phyloP scores from a whole-genome alignment of 1,139 yeast genomes.

The Protomyces inundatus region DNA sequence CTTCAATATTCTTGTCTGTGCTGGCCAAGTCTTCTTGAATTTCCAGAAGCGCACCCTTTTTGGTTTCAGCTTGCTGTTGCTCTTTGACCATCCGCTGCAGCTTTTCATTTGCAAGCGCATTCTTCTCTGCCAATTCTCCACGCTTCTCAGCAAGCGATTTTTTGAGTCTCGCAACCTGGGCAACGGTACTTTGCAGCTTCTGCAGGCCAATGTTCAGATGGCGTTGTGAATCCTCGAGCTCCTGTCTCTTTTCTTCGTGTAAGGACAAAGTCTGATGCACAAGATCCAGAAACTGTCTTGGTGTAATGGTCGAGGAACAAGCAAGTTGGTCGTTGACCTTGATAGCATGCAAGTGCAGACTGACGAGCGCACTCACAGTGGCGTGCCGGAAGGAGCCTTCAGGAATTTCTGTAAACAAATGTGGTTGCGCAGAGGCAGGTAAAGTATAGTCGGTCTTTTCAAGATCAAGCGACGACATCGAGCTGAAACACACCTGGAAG shows the following conservation, averaged over 20 bases:
- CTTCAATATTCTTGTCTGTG: constrained; percentile 59
- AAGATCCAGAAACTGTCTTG: constrained; percentile 55
- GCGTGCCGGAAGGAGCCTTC: constrained; percentile 45
- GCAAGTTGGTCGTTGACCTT: constrained; percentile 30
- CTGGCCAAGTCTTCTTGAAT: constrained; percentile 64
- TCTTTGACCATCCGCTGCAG: constrained; percentile 73
- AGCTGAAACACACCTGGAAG: constrained; percentile 47
- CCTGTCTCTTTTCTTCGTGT: constrained; percentile 46
- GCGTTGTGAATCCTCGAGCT: constrained; percentile 61
- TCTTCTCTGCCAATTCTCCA: constrained; percentile 50
- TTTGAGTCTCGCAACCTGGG: constrained; percentile 62
- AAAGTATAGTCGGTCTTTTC: constrained; percentile 45
- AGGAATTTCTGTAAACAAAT: background rate
- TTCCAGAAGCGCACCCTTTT: constrained; percentile 75
- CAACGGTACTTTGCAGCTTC: constrained; percentile 68
- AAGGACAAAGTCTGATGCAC: constrained; percentile 47
- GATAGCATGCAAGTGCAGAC: constrained; percentile 43
- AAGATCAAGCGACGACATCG: constrained; percentile 49
- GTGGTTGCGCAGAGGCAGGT: constrained; percentile 15
- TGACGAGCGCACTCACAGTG: constrained; percentile 48
- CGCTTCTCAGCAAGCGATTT: constrained; percentile 53
- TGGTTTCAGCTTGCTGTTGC: constrained; percentile 89
- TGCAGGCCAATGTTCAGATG: constrained; percentile 72
- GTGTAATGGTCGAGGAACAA: constrained; percentile 40
- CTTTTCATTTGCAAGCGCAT: constrained; percentile 63